Evolutionary conservation across 257 asterid species (phyloP), one percentile per base, ranked within the genome.

Genomic region (Fraxinus excelsior): DNA sequence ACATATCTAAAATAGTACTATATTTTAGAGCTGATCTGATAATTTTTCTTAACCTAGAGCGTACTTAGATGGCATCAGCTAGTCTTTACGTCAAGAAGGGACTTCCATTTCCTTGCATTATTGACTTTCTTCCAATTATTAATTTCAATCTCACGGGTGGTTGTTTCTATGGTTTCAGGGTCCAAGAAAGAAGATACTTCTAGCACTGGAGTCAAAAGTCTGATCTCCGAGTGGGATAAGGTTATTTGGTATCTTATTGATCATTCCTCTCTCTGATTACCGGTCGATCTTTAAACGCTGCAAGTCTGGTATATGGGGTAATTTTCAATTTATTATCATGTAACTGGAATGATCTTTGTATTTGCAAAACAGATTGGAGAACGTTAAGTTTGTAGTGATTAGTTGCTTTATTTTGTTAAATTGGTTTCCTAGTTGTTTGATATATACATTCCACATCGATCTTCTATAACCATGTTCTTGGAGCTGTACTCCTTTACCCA

Each of bases 151-250:
- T 73, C 7, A 25, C 35, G 25, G 74, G 5, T 70, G 74, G 5
- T 70, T 75, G 18, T 73, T 19, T 44, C 66, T 71, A 65, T 72
- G 72, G 75, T 82, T 87, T 74, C 92, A 94, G 98, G 99, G 99
- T 64, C 97, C 99, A 42, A 91, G 99, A 85, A 94, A 94, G 92
- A 94, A 94, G 94, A 94, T 94, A 83, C 90, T 92, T 77, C 88
- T 94, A 38, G 97, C 93, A 5, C 83, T 94, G 90, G 99, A 92
- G 76, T 84, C 95, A 1, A 87, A 84, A 84, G 83, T 80, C 81
- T 74, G 84, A 85, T 35, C 76, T 21, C 78, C 77, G 49, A 67
- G 58, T 31, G 44, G 82, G 64, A 65, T 70, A 3, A 35, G 83
- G 44, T 73, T 76, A 1, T 40, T 34, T 76, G 62, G 73, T 53